These are phyloP conservation scores for Arthrinium puccinioides DNA, from an alignment of 2,329 filamentous ascomycete species.

Conservation along the genomic window DNA sequence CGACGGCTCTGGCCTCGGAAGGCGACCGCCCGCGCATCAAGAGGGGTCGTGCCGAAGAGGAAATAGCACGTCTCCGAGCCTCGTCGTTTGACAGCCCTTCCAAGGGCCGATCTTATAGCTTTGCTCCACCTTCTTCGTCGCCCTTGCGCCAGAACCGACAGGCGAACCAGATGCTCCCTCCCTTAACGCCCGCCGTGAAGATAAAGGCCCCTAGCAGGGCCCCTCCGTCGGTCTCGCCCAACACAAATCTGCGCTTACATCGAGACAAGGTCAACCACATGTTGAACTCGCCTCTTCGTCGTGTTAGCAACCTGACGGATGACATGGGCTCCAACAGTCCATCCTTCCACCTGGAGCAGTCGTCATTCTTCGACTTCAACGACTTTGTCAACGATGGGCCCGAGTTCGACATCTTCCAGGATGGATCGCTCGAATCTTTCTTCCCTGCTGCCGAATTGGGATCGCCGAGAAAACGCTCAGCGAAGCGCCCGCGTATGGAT, in stretches of 20 bases:
- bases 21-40: slow-evolving; percentile 74
- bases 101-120: slow-evolving; percentile 52
- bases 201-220: slow-evolving; percentile 56
- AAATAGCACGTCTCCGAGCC: slow-evolving; percentile 85
- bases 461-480: slow-evolving; percentile 60
- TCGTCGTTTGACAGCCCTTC: slow-evolving; percentile 91
- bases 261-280: slow-evolving; percentile 72
- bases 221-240: slow-evolving; percentile 79
- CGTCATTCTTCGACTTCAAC: slow-evolving; percentile 41
- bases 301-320: slow-evolving; percentile 43
- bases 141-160: slow-evolving; percentile 58
- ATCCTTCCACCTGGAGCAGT: slow-evolving; percentile 57
- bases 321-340: slow-evolving; percentile 54
- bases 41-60: slow-evolving; percentile 87
- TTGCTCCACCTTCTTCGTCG: slow-evolving; percentile 57
- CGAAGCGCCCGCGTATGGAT: slow-evolving; percentile 53
- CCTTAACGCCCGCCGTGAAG: slow-evolving; percentile 77
- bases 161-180: slow-evolving; percentile 57
- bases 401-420: slow-evolving; percentile 58
- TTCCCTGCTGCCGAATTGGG: slow-evolving; percentile 41
- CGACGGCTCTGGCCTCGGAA: slow-evolving; percentile 66
- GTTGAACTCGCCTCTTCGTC: slow-evolving; percentile 58
- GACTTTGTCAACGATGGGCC: slow-evolving; percentile 41
- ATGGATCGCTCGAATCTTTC: slow-evolving; percentile 29
- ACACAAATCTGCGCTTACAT: slow-evolving; percentile 85